These are phyloP conservation scores for Helotiales sp. DNA, from an alignment of 2,329 filamentous ascomycete genomes.

Conservation along the genomic window DNA sequence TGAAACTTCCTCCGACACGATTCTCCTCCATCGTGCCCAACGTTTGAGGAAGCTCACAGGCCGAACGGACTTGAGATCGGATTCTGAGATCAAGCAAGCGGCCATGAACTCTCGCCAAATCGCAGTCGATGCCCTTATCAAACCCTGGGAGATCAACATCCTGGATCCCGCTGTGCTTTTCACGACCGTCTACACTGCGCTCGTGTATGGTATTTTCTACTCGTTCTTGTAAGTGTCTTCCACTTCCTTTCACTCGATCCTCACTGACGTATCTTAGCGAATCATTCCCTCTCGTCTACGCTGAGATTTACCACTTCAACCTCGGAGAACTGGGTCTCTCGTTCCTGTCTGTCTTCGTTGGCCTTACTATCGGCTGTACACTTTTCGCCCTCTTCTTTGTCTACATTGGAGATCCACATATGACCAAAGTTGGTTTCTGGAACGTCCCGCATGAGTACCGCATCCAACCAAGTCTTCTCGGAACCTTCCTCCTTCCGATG, in stretches of 20 bases:
- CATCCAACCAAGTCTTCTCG: slow-evolving; percentile 45
- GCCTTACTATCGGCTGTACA: slow-evolving; percentile 54
- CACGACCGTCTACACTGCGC: slow-evolving; percentile 61
- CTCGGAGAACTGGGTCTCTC: slow-evolving; percentile 60
- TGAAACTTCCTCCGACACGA: slow-evolving; percentile 62
- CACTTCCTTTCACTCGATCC: not conserved
- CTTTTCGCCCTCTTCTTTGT: slow-evolving; percentile 44
- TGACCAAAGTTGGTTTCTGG: not conserved
- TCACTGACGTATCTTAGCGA: slow-evolving; percentile 49
- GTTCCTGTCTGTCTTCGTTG: slow-evolving; percentile 61
- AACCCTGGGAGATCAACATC: slow-evolving; percentile 61
- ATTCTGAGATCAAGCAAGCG: slow-evolving; percentile 65
- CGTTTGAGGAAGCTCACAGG: slow-evolving; percentile 63
- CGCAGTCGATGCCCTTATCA: slow-evolving; percentile 59
- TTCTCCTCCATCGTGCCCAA: slow-evolving; percentile 61
- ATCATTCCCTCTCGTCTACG: slow-evolving; percentile 67
- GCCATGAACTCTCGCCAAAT: slow-evolving; percentile 51
- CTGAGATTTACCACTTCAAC: slow-evolving; percentile 61
- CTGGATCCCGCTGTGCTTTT: slow-evolving; percentile 66
- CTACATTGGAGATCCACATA: not conserved
- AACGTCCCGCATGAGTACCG: slow-evolving; percentile 46
- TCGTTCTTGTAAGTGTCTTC: slow-evolving; percentile 53
- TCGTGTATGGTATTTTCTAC: slow-evolving; percentile 65
- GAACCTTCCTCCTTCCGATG: slow-evolving; percentile 55
- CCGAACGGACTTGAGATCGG: slow-evolving; percentile 56